Evolutionary conservation across 768 basidiomycete genomes (phyloP).

Genomic region (Suillus fuscotomentosus): DNA sequence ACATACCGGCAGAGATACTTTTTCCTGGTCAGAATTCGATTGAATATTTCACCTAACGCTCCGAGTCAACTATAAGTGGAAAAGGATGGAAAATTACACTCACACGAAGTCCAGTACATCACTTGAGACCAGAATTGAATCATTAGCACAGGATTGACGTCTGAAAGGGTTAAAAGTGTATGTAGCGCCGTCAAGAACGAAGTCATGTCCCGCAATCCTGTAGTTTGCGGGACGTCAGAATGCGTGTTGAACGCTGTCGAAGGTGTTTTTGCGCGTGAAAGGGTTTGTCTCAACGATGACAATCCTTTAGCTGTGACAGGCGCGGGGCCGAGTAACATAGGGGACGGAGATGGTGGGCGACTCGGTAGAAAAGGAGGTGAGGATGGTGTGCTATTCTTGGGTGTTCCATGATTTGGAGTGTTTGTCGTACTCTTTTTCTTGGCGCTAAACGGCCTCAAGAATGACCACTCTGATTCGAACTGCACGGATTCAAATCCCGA

Average conservation of each 20-base stretch:
- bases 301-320: constrained; percentile 53
- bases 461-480: constrained; percentile 97
- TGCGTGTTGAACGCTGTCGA: constrained; percentile 49
- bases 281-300: constrained; percentile 66
- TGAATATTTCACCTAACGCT: constrained; percentile 74
- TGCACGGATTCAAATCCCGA: constrained; percentile 79
- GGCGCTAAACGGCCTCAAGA: constrained; percentile 67
- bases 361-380: constrained; percentile 48
- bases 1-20: constrained; percentile 88
- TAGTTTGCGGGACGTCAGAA: constrained; percentile 40
- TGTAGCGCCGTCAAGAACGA: constrained; percentile 85
- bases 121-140: constrained; percentile 96
- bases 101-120: constrained; percentile 98
- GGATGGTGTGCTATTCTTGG: constrained; percentile 38
- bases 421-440: constrained; percentile 50
- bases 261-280: constrained; percentile 52
- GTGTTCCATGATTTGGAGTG: constrained; percentile 24
- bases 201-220: constrained; percentile 58
- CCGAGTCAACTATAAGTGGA: constrained; percentile 14
- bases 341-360: constrained; percentile 54
- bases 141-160: constrained; percentile 85
- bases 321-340: constrained; percentile 39
- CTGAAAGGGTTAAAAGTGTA: constrained; percentile 77
- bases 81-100: constrained; percentile 27
- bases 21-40: constrained; percentile 84